A percentile compares a stretch with the other conserved stretches of the same genome.
Conservation (phyloP, 2,329 filamentous ascomycete species). For the Diaporthe humulicola region DNA sequence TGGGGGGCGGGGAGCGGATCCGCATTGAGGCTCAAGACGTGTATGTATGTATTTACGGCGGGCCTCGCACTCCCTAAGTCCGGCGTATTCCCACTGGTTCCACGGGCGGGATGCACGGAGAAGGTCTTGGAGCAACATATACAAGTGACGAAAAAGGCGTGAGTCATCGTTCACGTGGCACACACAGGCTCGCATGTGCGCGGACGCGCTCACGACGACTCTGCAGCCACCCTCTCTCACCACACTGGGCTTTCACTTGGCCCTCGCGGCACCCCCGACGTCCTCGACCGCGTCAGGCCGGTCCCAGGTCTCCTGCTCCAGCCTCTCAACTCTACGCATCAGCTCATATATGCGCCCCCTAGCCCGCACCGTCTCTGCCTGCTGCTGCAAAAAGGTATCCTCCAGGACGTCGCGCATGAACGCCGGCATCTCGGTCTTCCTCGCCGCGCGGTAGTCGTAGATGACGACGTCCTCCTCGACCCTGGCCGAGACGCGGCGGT, state of each 20-base stretch:
- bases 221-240: not conserved
- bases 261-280: slow-evolving; percentile 59
- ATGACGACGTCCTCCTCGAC: slow-evolving; percentile 84
- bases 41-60: slow-evolving; percentile 16
- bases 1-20: not conserved
- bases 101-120: not conserved
- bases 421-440: slow-evolving; percentile 54
- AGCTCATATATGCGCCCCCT: slow-evolving; percentile 68
- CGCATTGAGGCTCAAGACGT: slow-evolving; percentile 23
- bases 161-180: not conserved
- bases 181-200: not conserved
- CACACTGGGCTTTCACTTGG: not conserved
- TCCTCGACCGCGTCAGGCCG: slow-evolving; percentile 79
- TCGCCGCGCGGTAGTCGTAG: slow-evolving; percentile 70
- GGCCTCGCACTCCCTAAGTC: not conserved
- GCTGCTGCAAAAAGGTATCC: slow-evolving; percentile 60
- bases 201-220: not conserved
- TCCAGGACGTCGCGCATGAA: slow-evolving; percentile 57
- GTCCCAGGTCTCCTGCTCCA: slow-evolving; percentile 85
- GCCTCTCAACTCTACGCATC: slow-evolving; percentile 65
- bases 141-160: not conserved
- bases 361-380: slow-evolving; percentile 67
- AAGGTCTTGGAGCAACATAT: not conserved
- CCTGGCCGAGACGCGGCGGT: slow-evolving; percentile 79
- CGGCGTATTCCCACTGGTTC: not conserved